These are phyloP conservation scores for Pythium aphanidermatum DNA, from an alignment of 352 stramenopile species.

Conservation along the genomic window DNA sequence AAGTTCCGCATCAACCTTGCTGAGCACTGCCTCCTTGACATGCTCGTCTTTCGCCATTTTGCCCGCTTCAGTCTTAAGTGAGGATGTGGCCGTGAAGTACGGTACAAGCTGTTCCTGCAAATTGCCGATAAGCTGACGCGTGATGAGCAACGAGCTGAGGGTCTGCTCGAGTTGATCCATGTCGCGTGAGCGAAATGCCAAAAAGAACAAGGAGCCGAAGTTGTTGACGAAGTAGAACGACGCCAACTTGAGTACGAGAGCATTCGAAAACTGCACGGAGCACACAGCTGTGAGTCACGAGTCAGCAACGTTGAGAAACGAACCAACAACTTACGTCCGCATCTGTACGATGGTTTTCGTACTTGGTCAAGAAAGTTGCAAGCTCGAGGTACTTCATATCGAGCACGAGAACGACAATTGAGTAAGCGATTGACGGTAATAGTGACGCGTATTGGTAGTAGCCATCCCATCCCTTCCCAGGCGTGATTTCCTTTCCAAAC, in stretches of 20 bases:
- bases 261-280: slow-evolving; percentile 85
- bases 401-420: slow-evolving; percentile 63
- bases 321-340: slow-evolving; percentile 73
- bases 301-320: neutral
- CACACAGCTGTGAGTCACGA: too few species aligned
- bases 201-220: slow-evolving; percentile 95
- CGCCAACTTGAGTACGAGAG: slow-evolving; percentile 96
- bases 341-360: slow-evolving; percentile 90
- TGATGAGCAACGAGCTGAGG: slow-evolving; percentile 79
- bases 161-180: slow-evolving; percentile 90
- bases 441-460: slow-evolving; percentile 66
- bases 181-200: slow-evolving; percentile 88
- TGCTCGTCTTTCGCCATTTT: slow-evolving; percentile 65
- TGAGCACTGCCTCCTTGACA: slow-evolving; percentile 39
- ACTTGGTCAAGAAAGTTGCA: slow-evolving; percentile 90
- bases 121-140: slow-evolving; percentile 74
- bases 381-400: slow-evolving; percentile 88
- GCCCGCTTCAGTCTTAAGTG: slow-evolving; percentile 75
- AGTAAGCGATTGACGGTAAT: slow-evolving; percentile 66
- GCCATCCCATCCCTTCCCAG: slow-evolving; percentile 56
- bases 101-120: slow-evolving; percentile 74
- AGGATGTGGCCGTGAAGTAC: slow-evolving; percentile 71
- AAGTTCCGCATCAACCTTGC: slow-evolving; percentile 72
- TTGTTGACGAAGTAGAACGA: slow-evolving; percentile 98
- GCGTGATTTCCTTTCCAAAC: slow-evolving; percentile 49